Base-by-base conservation (phyloP, 371 early-diverging fungal species). In the Apophysomyces ossiformis region DNA sequence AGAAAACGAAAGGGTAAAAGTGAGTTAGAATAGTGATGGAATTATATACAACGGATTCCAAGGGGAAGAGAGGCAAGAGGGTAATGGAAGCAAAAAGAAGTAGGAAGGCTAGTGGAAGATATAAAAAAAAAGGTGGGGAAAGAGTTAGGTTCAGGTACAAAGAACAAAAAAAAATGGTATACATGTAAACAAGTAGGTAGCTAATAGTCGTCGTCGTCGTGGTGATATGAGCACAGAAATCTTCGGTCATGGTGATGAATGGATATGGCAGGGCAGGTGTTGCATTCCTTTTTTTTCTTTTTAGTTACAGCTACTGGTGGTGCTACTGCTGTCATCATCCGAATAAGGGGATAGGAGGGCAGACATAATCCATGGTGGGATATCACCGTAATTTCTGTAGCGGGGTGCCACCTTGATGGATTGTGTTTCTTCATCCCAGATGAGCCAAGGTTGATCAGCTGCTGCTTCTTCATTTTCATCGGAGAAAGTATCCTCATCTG, bases 351-450 rank as follows among this genome's bases (percentile, higher is more conserved):
- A 45, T 45, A 6, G 46, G n/a, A 45, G 13, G 16, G 46, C 13
- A 18, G 46, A 13, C 16, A 45, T 13, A 45, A 45, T 45, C 46
- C 46, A 45, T 45, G 46, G 46, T 18, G 46, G 46, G 16, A 45
- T 45, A 13, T 45, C 46, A 12, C 46, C 46, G 16, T 45, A n/a
- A n/a, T 45, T 45, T 45, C 46, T 13, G 46, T 45, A 45, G 13
- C 13, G 13, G 15, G 46, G 46, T 5, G 46, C 46, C 13, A 45
- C 46, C 16, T 45, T 45, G 13, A 45, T 45, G 46, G 46, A 45
- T 45, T 45, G 46, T n/a, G 46, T 45, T 45, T 45, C 46, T 45
- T 45, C 46, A 45, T 45, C 46, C 46, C 46, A 45, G 5, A 45
- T 18, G 13, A 45, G 46, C 46, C 46, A 45, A 45, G 46, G 46